A percentile compares a stretch with the other conserved stretches of the same genome.
These are phyloP conservation scores for Metschnikowia noctiluminum DNA, from an alignment of 805 yeast genomes.

Conservation along the genomic window DNA sequence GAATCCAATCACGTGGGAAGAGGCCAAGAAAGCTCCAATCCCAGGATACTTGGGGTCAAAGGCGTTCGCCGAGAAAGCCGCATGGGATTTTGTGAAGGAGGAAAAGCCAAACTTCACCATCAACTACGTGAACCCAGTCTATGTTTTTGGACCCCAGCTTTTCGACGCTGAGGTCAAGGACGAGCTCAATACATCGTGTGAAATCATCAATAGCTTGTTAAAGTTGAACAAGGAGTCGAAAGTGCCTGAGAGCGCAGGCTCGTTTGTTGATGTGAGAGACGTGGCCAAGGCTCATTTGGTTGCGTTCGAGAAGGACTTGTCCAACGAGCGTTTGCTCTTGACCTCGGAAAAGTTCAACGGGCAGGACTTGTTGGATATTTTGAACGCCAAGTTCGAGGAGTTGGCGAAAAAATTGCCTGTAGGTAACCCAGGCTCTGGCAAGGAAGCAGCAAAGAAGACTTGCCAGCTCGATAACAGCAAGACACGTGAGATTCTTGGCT, in stretches of 20 bases:
- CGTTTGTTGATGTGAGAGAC: slow-evolving; percentile 22
- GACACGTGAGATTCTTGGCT: slow-evolving; percentile 37
- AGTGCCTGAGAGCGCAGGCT: slow-evolving; percentile 23
- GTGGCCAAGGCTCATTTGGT: slow-evolving; percentile 20
- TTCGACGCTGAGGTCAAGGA: slow-evolving; percentile 28
- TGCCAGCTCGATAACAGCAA: slow-evolving; percentile 32
- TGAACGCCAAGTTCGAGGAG: slow-evolving; percentile 34
- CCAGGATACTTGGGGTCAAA: slow-evolving; percentile 39
- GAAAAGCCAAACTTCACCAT: slow-evolving; percentile 38
- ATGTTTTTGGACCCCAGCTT: slow-evolving; percentile 27
- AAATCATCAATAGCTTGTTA: slow-evolving; percentile 39
- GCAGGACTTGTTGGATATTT: slow-evolving; percentile 32
- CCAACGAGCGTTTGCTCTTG: slow-evolving; percentile 30
- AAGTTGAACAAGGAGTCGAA: slow-evolving; percentile 21
- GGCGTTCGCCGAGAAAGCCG: slow-evolving; percentile 34
- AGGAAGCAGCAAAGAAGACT: slow-evolving; percentile 15
- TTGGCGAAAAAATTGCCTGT: slow-evolving; percentile 43
- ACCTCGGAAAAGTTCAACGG: slow-evolving; percentile 21
- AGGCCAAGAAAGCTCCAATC: slow-evolving; percentile 19
- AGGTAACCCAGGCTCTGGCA: slow-evolving; percentile 37
- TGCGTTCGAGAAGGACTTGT: slow-evolving; percentile 16
- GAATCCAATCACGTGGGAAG: slow-evolving; percentile 53
- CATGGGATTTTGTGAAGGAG: slow-evolving; percentile 28
- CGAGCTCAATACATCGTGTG: slow-evolving; percentile 33
- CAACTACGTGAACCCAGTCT: slow-evolving; percentile 25